Evolutionary conservation across 1,139 yeast species (phyloP).

Genomic region (Taphrina populina): DNA sequence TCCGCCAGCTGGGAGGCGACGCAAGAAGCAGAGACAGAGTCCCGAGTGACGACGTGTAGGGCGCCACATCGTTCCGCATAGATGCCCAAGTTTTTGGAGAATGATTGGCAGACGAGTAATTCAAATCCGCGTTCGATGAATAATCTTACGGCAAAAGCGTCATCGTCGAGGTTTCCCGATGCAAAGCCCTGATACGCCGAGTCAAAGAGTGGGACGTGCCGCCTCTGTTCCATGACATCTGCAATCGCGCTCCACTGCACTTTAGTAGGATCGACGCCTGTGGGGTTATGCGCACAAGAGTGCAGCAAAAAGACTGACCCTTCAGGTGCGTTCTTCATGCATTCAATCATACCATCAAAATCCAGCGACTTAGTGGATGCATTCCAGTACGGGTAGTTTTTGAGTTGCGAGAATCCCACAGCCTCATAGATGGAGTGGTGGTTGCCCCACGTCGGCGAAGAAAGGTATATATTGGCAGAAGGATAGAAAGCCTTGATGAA

Average conservation of each 20-base stretch:
- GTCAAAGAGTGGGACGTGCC: constrained; percentile 75
- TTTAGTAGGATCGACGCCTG: constrained; percentile 82
- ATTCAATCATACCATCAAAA: constrained; percentile 48
- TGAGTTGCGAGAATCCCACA: constrained; percentile 61
- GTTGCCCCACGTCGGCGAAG: constrained; percentile 96
- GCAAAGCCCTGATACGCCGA: constrained; percentile 95
- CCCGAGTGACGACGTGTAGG: constrained; percentile 56
- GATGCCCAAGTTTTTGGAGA: constrained; percentile 95
- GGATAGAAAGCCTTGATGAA: constrained; percentile 54
- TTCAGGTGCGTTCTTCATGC: constrained; percentile 44
- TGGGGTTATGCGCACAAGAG: constrained; percentile 96
- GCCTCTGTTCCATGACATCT: constrained; percentile 56
- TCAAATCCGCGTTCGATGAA: constrained; percentile 51
- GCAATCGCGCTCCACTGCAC: constrained; percentile 78
- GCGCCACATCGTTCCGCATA: constrained; percentile 96
- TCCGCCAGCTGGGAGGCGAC: constrained; percentile 77
- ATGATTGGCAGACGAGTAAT: constrained; percentile 78
- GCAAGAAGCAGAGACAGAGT: constrained; percentile 44
- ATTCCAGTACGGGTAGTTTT: constrained; percentile 77
- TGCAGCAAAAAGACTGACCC: constrained; percentile 74
- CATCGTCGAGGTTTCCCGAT: constrained; percentile 61
- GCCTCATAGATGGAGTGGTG: constrained; percentile 77
- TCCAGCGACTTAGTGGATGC: constrained; percentile 61
- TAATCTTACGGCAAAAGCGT: constrained; percentile 54
- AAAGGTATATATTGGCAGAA: constrained; percentile 58